Evolutionary conservation across 2,329 filamentous ascomycete species (phyloP).

Genomic region (Aureobasidium sp.): DNA sequence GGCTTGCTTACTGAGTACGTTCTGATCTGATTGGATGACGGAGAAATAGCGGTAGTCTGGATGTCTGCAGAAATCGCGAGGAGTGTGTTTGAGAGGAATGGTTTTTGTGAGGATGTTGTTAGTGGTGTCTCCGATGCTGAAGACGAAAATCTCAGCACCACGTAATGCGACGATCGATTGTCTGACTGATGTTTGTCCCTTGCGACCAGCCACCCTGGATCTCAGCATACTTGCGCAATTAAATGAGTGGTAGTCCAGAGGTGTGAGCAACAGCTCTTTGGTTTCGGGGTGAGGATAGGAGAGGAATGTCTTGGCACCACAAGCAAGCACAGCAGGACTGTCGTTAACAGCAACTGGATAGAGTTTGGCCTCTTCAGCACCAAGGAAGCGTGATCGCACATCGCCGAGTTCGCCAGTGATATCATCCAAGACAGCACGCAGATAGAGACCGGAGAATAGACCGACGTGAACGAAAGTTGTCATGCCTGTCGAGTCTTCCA

Average conservation of each 20-base stretch:
- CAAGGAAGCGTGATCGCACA: conserved; percentile 88
- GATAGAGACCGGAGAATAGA: conserved; percentile 88
- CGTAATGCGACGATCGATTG: conserved; percentile 94
- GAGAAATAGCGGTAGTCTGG: conserved; percentile 88
- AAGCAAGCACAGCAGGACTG: conserved; percentile 75
- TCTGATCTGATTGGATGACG: conserved; percentile 88
- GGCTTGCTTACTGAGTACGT: conserved; percentile 75
- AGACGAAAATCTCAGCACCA: conserved; percentile 37
- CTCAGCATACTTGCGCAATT: conserved; percentile 97
- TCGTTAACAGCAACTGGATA: conserved; percentile 86
- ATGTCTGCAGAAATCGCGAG: conserved; percentile 78
- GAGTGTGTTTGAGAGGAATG: conserved; percentile 79
- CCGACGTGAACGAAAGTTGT: conserved; percentile 93
- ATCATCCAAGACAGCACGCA: conserved; percentile 90
- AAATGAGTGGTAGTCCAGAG: conserved; percentile 77
- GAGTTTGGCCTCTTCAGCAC: conserved; percentile 80
- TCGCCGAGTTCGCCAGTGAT: conserved; percentile 93
- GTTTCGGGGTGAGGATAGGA: conserved; percentile 86
- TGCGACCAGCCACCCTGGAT: conserved; percentile 54
- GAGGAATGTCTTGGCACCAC: conserved; percentile 93
- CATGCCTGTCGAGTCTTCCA: conserved; percentile 87
- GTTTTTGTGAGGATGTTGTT: conserved; percentile 19
- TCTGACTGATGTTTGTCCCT: conserved; percentile 47
- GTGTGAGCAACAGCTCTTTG: conserved; percentile 84
- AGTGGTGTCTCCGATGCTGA: conserved; percentile 18